Base-by-base conservation (phyloP, 2,329 filamentous ascomycete species). In the Phyllosticta capitalensis region DNA sequence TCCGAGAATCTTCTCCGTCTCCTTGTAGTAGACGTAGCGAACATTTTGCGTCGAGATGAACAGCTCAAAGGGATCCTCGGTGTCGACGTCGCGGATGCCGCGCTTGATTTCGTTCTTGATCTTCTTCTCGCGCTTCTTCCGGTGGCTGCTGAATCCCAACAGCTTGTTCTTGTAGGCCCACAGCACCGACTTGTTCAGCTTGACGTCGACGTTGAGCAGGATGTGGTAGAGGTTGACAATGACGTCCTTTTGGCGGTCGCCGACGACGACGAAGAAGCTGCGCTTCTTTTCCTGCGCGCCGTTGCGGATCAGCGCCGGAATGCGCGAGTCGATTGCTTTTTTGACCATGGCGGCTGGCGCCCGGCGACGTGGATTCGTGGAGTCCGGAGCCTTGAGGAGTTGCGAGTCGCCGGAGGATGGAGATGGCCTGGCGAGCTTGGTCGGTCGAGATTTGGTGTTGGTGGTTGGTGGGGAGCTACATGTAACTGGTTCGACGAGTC, bases 121-220 rank as follows among this genome's bases (percentile, higher is more conserved):
- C 79, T 96, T 99, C 69, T 87, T 86, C 75, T 99, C 94, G 67
- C 94, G 88, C 85, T 99, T 99, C 81, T 96, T 95, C 59, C 94
- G 89, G 76, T 99, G 92, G 77, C 90, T 72, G 30, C 90, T 95
- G 72, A 97, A 97, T 55, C 91, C 92, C 30, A 99, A 79, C 10
- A 99, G 82, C 75, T 99, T 94, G 74, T 95, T 95, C 81, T 97
- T 97, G 79, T 99, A 99, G 20, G 94, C 92, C 94, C 94, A 99
- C 10, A 99, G 79, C 2, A 99, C 91, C 12, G 89, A 94, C 75
- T 97, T 97, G 78, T 94, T 95, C 74, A 95, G 85, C 76, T 95
- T 95, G 64, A 96, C 84, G 71, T 96, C 90, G 71, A 89, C 86
- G 67, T 84, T 88, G 55, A 92, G 88, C 80, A 96, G 89, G 69